These are phyloP conservation scores for Pestalotiopsis sp. DNA, from an alignment of 2,329 filamentous ascomycete genomes.

Conservation along the genomic window DNA sequence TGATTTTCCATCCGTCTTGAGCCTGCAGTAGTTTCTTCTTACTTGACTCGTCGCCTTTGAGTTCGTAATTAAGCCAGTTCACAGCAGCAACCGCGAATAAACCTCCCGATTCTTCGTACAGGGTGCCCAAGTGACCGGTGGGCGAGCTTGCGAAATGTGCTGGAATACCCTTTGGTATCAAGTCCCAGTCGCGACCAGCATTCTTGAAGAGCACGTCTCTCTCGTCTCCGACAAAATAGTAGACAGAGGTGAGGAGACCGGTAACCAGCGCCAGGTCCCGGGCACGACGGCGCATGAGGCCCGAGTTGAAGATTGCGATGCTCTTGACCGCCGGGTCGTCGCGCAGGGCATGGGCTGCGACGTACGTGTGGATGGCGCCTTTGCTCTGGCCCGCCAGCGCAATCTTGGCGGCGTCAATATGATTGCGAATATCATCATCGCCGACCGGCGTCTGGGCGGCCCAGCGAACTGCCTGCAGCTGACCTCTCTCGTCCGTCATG, in stretches of 20 bases:
- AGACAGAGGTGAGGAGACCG: neutral
- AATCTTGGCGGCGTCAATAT: neutral
- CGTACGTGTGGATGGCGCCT: conserved; percentile 1
- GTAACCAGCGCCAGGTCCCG: neutral
- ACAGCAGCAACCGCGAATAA: neutral
- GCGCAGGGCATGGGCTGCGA: neutral
- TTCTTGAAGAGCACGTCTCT: conserved; percentile 1
- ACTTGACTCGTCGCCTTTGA: neutral
- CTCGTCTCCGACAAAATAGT: conserved; percentile 2
- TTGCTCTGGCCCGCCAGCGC: conserved; percentile 6
- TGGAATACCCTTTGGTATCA: neutral
- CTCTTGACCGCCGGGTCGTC: neutral
- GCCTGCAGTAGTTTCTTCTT: neutral
- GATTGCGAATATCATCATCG: neutral
- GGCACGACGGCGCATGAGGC: neutral
- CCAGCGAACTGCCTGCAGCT: neutral
- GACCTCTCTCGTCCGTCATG: neutral
- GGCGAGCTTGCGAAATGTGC: conserved; percentile 4
- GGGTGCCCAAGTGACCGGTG: neutral
- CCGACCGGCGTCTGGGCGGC: neutral
- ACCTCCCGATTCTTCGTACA: neutral
- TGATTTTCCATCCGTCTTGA: neutral
- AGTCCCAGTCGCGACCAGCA: neutral
- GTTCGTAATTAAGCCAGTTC: neutral
- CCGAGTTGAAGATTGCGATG: conserved; percentile 1